phyloP scores from a whole-genome alignment of 768 basidiomycete genomes.

The Mycena galopus region DNA sequence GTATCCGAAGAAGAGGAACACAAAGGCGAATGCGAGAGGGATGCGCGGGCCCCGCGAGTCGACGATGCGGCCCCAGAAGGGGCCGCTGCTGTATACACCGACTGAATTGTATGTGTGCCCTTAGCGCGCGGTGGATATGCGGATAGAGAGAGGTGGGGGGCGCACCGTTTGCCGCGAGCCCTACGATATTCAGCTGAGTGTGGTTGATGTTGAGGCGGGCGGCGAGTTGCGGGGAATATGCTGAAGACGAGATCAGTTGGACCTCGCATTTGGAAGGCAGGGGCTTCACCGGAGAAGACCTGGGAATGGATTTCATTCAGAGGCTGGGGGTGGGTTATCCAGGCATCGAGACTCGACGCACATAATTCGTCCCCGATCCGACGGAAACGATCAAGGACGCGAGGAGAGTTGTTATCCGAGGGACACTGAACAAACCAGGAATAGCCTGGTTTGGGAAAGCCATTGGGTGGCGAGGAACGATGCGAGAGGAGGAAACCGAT shows the following conservation, averaged over 20 bases:
- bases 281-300: slow-evolving; percentile 36
- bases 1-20: slow-evolving; percentile 79
- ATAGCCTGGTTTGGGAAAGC: not conserved
- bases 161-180: slow-evolving; percentile 81
- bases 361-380: slow-evolving; percentile 36
- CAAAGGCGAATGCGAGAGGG: slow-evolving; percentile 69
- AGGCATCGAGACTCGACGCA: slow-evolving; percentile 7
- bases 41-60: slow-evolving; percentile 82
- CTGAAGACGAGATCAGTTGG: slow-evolving; percentile 49
- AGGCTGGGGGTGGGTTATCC: not conserved
- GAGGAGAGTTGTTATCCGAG: slow-evolving; percentile 31
- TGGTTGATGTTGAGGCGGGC: slow-evolving; percentile 80
- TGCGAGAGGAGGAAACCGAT: not conserved
- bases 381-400: slow-evolving; percentile 33
- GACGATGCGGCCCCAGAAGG: slow-evolving; percentile 84
- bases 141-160: not conserved
- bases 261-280: not conserved
- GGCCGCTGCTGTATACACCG: slow-evolving; percentile 83
- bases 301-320: not conserved
- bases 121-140: not conserved
- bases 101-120: slow-evolving; percentile 58
- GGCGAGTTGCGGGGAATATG: slow-evolving; percentile 90
- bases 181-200: slow-evolving; percentile 86
- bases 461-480: slow-evolving; percentile 1
- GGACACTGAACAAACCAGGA: slow-evolving; percentile 25